Percentiles rank a stretch among this genome's conserved stretches.
Evolutionary conservation across 225 moss, liverwort and hornwort species (phyloP).

Genomic region (Anthoceros angustus): DNA sequence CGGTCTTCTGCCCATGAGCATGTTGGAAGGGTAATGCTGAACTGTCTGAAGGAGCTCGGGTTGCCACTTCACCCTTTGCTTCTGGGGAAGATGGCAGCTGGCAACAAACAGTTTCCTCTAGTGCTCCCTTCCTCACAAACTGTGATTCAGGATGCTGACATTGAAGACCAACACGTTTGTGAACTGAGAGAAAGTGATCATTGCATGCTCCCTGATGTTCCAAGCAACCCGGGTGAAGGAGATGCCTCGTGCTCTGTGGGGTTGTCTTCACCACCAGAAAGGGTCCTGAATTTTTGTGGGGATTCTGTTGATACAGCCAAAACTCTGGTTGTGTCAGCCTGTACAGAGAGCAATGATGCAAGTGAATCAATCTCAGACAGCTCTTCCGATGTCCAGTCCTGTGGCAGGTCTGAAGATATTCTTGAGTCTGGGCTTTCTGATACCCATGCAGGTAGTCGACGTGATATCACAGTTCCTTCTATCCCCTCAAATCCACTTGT

Average conservation of each 20-base stretch:
- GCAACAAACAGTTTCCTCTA: conserved; percentile 33
- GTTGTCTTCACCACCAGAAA: not conserved
- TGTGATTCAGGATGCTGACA: not conserved
- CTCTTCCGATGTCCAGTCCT: conserved; percentile 9
- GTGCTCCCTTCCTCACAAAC: conserved; percentile 35
- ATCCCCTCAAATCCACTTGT: conserved; percentile 27
- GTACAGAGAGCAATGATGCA: not conserved
- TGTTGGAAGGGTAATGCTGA: conserved; percentile 76
- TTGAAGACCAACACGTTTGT: not conserved
- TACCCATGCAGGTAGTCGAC: not conserved
- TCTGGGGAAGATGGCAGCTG: conserved; percentile 28
- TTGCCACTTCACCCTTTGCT: conserved; percentile 60
- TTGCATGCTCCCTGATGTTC: not conserved
- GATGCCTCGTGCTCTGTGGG: not conserved
- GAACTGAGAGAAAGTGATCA: not conserved
- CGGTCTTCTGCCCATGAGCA: conserved; percentile 96
- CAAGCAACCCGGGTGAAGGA: not conserved
- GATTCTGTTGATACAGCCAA: not conserved
- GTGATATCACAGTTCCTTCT: not conserved
- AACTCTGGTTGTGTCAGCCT: not conserved
- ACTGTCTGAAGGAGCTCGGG: conserved; percentile 78
- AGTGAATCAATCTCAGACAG: conserved; percentile 13
- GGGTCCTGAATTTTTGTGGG: not conserved
- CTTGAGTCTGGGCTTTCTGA: not conserved
- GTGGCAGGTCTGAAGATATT: conserved; percentile 6